Conservation (phyloP, 2,329 filamentous ascomycete genomes). For the Gremmenia infestans region DNA sequence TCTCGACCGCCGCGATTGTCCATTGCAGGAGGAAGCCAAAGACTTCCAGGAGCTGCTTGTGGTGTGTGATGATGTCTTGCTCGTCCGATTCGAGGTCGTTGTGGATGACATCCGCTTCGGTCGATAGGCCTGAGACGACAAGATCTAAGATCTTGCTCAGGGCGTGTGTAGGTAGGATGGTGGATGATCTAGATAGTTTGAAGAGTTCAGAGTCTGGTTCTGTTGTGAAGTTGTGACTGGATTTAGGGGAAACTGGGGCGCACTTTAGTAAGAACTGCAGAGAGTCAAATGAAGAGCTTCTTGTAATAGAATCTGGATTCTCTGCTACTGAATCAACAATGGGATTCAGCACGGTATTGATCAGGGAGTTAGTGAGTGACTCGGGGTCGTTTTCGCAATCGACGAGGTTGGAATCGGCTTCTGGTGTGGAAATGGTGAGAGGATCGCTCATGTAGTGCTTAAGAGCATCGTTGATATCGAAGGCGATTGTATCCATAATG, state of each 20-base stretch:
- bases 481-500: slow-evolving; percentile 70
- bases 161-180: slow-evolving; percentile 71
- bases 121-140: slow-evolving; percentile 76
- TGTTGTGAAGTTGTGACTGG: slow-evolving; percentile 31
- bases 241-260: slow-evolving; percentile 52
- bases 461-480: slow-evolving; percentile 94
- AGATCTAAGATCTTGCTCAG: slow-evolving; percentile 92
- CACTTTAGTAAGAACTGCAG: slow-evolving; percentile 96
- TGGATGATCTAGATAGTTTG: slow-evolving; percentile 68
- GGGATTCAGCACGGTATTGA: slow-evolving; percentile 83
- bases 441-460: slow-evolving; percentile 97
- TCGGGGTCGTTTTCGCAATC: slow-evolving; percentile 94
- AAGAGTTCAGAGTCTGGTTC: slow-evolving; percentile 59
- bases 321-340: slow-evolving; percentile 91
- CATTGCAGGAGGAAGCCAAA: slow-evolving; percentile 93
- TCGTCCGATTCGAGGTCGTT: slow-evolving; percentile 87
- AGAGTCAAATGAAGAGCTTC: slow-evolving; percentile 79
- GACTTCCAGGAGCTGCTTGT: slow-evolving; percentile 88
- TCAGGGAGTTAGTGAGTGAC: slow-evolving; percentile 62
- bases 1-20: slow-evolving; percentile 91
- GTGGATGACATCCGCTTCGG: slow-evolving; percentile 80
- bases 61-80: slow-evolving; percentile 77
- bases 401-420: slow-evolving; percentile 75
- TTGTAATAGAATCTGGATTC: slow-evolving; percentile 81
- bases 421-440: slow-evolving; percentile 72